Percentiles rank a stretch among this genome's conserved stretches.
phyloP scores from a whole-genome alignment of 2,329 filamentous ascomycete species.

The Bipolaris gigantea region DNA sequence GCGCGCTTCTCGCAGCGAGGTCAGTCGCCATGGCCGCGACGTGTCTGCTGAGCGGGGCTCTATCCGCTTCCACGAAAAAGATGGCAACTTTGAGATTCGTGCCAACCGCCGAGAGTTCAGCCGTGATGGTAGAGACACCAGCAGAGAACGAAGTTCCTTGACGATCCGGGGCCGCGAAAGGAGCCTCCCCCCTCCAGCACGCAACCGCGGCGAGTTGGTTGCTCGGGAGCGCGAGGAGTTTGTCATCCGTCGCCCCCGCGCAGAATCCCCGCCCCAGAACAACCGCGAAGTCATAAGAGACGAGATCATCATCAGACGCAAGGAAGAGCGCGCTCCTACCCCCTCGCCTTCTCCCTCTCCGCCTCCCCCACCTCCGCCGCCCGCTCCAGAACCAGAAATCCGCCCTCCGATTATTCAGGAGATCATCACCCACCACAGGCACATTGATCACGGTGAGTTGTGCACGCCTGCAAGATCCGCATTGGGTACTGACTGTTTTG shows the following conservation, averaged over 20 bases:
- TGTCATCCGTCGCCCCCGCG: constrained; percentile 43
- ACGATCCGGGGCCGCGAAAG: constrained; percentile 41
- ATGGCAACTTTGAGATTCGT: constrained; percentile 48
- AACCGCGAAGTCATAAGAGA: constrained; percentile 43
- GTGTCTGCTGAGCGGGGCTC: constrained; percentile 31
- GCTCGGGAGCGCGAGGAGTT: constrained; percentile 48
- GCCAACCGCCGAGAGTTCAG: constrained; percentile 41
- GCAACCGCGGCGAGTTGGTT: constrained; percentile 41
- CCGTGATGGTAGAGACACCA: constrained; percentile 37
- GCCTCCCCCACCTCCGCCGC: constrained; percentile 49
- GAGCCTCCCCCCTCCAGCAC: constrained; percentile 43
- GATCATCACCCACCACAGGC: constrained; percentile 83
- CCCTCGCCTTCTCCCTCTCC: constrained; percentile 56
- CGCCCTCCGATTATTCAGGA: constrained; percentile 84
- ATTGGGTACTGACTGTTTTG: constrained; percentile 9
- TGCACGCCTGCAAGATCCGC: neutral
- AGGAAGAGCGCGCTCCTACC: constrained; percentile 53
- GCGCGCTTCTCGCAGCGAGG: constrained; percentile 27
- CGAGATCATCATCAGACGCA: constrained; percentile 50
- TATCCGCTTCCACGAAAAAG: constrained; percentile 38
- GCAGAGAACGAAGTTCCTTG: constrained; percentile 41
- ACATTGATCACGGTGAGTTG: constrained; percentile 79
- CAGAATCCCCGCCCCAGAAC: constrained; percentile 39
- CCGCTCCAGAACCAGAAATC: constrained; percentile 65
- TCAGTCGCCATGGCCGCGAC: constrained; percentile 28